Percentiles rank a stretch among this genome's conserved stretches.
phyloP scores from a whole-genome alignment of 2,329 filamentous ascomycete species.

The Dothideomycetes sp. region DNA sequence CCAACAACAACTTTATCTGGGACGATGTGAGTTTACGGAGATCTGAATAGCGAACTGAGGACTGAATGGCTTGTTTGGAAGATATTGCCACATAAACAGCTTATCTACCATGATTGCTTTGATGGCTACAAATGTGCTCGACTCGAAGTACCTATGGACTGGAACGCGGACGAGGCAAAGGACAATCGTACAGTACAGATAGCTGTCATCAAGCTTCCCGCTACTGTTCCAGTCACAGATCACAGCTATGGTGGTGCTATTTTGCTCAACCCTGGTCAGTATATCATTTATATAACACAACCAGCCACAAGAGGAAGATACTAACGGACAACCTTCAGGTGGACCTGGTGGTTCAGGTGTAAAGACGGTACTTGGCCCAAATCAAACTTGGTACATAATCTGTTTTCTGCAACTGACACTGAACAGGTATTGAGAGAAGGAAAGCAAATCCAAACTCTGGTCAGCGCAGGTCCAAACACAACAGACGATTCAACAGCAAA shows the following conservation, averaged over 20 bases:
- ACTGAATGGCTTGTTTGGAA: neutral
- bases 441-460: slow-evolving; percentile 29
- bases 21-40: neutral
- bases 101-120: slow-evolving; percentile 29
- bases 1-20: neutral
- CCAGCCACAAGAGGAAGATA: too few species aligned
- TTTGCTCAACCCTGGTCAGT: slow-evolving; percentile 33
- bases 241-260: slow-evolving; percentile 38
- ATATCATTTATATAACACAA: neutral
- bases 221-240: slow-evolving; percentile 32
- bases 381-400: neutral
- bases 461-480: slow-evolving; percentile 24
- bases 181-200: slow-evolving; percentile 30
- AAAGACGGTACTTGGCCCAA: too few species aligned
- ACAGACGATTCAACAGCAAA: slow-evolving; percentile 9
- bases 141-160: slow-evolving; percentile 40
- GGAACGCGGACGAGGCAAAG: slow-evolving; percentile 24
- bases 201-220: slow-evolving; percentile 38
- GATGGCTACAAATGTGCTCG: slow-evolving; percentile 40
- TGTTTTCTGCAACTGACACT: neutral
- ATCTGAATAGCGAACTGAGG: neutral
- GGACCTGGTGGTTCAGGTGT: slow-evolving; percentile 39
- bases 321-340: too few species aligned
- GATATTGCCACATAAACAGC: neutral
- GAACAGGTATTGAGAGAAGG: slow-evolving; percentile 26